Evolutionary conservation across 805 yeast genomes (phyloP).

Genomic region (Candida arabinofermentans): DNA sequence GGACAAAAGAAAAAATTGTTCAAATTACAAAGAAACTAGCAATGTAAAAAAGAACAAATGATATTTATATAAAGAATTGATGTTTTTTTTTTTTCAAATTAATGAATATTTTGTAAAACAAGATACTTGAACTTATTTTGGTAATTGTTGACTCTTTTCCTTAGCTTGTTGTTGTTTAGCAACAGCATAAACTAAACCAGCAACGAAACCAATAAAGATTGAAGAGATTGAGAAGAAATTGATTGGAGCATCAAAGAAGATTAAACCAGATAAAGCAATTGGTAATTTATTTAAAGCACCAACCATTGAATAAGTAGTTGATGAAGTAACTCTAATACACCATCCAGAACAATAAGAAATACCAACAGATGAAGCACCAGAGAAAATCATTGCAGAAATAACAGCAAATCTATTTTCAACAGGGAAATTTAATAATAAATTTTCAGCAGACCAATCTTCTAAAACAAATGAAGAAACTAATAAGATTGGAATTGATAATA

Average conservation of each 20-base stretch:
- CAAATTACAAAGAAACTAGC: background rate
- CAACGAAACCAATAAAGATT: constrained; percentile 87
- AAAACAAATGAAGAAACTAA: constrained; percentile 67
- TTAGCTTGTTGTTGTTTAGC: constrained; percentile 89
- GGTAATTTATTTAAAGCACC: constrained; percentile 99
- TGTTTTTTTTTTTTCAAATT: background rate
- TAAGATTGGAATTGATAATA: constrained; percentile 87
- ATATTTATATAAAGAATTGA: background rate
- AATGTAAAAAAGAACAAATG: background rate
- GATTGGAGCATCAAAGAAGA: constrained; percentile 92
- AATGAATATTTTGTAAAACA: no score
- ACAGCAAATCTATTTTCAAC: constrained; percentile 62
- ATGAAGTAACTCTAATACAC: constrained; percentile 99
- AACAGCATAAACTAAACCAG: constrained; percentile 93
- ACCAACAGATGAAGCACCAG: constrained; percentile 94
- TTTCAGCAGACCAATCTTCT: constrained; percentile 91
- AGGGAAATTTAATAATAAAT: constrained; percentile 77
- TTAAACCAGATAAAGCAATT: constrained; percentile 89
- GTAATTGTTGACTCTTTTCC: constrained; percentile 32
- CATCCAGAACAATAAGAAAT: constrained; percentile 98
- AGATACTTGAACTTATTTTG: no score
- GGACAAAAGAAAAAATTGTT: no score
- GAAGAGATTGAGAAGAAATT: constrained; percentile 88
- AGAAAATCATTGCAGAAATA: constrained; percentile 78
- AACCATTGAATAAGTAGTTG: constrained; percentile 98